Base-by-base conservation (phyloP, 495 filamentous ascomycete genomes). In the Xylaria cubensis region DNA sequence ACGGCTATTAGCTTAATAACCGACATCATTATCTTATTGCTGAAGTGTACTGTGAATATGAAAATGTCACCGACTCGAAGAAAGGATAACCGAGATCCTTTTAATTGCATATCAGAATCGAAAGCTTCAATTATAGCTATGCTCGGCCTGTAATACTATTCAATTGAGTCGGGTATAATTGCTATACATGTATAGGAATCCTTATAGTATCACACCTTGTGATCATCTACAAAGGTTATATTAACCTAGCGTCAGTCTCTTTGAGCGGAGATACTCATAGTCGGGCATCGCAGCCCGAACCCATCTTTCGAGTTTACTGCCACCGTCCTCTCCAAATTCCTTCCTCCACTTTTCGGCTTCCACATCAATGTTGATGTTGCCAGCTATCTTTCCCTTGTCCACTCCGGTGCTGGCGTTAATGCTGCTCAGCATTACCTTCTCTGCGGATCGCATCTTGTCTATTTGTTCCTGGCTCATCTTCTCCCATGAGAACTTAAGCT, bases 341-440 rank as follows among this genome's bases (percentile, higher is more conserved):
- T 67, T 73, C 72, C 74, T 83, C 85, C 85, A 87, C 72, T 85
- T 85, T 26, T 63, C 72, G 10, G 76, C 77, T 76, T 87, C 85
- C 6, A 63, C 74, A 8, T 68, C 78, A 5, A 86, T 78, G 61
- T 84, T 80, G 26, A 87, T 64, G 10, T 63, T 74, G 2, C 44
- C 66, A 3, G 81, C 75, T 19, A 79, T 67, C 72, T 86, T 86
- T 15, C 75, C 77, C 56, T 80, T 80, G 21, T 81, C 62, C 32
- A 86, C 73, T 0, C 82, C 82, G 1, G 75, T 78, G 9, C 82
- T 85, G 3, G 72, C 69, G 26, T 74, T 67, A 15, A 86, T 62
- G 4, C 78, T 82, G 7, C 74, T 72, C 12, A 81, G 67, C 79
- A 85, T 82, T 24, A 77, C 70, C 46, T 73, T 72, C 46, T 42